Evolutionary conservation across 2,329 filamentous ascomycete genomes (phyloP).

Genomic region (Cyclaneusma minus): DNA sequence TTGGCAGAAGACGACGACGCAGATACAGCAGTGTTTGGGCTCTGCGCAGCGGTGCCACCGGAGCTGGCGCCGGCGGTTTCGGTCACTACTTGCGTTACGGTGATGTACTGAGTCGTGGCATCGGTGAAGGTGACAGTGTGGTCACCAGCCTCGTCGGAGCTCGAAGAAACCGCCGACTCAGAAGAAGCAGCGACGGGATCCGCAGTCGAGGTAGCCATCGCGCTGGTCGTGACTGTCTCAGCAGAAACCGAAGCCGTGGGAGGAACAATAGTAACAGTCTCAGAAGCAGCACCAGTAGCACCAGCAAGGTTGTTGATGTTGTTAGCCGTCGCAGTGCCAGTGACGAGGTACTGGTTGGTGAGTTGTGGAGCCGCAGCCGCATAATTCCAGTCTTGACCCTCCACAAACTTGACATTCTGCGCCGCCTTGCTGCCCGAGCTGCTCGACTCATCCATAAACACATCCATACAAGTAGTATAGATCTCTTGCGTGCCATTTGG

Average conservation of each 20-base stretch:
- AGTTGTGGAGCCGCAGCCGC: constrained; percentile 27
- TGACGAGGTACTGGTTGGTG: constrained; percentile 18
- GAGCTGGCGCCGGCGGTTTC: constrained; percentile 7
- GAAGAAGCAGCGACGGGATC: constrained; percentile 6
- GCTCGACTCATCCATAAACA: constrained; percentile 22
- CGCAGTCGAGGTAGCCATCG: constrained; percentile 1
- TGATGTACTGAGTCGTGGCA: too few species aligned
- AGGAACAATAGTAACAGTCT: constrained; percentile 6
- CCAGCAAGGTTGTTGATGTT: too few species aligned
- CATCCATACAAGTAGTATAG: constrained; percentile 42
- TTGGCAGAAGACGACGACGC: too few species aligned
- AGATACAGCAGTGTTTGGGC: too few species aligned
- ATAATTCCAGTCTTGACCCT: constrained; percentile 24
- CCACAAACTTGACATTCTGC: constrained; percentile 17
- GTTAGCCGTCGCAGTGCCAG: constrained; percentile 6
- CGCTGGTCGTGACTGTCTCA: not conserved
- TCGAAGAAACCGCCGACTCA: too few species aligned
- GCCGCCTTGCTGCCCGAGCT: constrained; percentile 5
- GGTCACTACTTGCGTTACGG: constrained; percentile 8
- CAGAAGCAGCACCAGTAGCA: not conserved
- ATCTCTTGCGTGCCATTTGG: constrained; percentile 35
- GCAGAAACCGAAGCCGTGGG: constrained; percentile 7
- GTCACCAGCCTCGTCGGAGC: too few species aligned
- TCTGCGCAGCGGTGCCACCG: too few species aligned
- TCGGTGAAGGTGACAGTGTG: too few species aligned